A percentile compares a stretch with the other conserved stretches of the same genome.
phyloP scores from a whole-genome alignment of 164 flowering plant genomes.

The Vitis amurensis region DNA sequence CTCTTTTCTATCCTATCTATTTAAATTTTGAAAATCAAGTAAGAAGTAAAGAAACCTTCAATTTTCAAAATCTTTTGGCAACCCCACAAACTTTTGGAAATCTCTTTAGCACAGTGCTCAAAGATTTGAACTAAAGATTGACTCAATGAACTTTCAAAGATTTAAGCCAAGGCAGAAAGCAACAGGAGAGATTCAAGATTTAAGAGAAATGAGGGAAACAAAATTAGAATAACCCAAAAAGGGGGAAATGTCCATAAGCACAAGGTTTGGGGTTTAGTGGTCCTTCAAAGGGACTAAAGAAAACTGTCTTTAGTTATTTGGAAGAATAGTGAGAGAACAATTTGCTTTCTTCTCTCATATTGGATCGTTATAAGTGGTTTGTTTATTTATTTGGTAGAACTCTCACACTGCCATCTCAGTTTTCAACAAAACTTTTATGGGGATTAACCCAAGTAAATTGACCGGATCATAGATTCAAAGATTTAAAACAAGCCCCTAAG shows the following conservation, averaged over 20 bases:
- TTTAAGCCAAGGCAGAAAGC: neutral
- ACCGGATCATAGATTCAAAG: slow-evolving; percentile 6
- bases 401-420: neutral
- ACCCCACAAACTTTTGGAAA: neutral
- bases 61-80: neutral
- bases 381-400: too few species aligned
- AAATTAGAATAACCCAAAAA: too few species aligned
- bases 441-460: slow-evolving; percentile 3
- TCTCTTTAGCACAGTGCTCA: neutral
- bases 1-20: neutral
- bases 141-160: neutral
- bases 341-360: neutral
- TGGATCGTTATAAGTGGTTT: neutral
- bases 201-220: too few species aligned
- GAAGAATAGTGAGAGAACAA: too few species aligned
- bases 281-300: too few species aligned
- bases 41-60: neutral
- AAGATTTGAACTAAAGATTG: neutral
- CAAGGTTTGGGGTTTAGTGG: too few species aligned
- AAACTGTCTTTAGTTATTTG: too few species aligned
- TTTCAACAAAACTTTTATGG: slow-evolving; percentile 6
- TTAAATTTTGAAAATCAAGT: neutral
- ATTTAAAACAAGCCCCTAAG: neutral
- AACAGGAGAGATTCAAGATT: too few species aligned
- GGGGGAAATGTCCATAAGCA: too few species aligned